phyloP scores from a whole-genome alignment of 352 stramenopile species.

The Phytophthora colocasiae region DNA sequence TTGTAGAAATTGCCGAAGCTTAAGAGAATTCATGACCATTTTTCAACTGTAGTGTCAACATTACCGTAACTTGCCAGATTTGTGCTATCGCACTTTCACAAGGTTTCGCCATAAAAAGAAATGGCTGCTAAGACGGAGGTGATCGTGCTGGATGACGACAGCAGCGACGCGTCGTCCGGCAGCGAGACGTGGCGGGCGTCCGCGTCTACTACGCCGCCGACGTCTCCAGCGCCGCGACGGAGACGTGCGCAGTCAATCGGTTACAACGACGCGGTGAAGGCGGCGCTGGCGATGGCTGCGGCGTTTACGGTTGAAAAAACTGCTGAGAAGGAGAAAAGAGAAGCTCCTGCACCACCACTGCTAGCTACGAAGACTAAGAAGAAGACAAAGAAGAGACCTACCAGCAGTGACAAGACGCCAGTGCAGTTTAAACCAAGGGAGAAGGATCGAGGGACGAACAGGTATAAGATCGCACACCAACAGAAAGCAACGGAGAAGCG shows the following conservation, averaged over 20 bases:
- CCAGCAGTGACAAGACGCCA: neutral
- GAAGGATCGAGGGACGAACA: slow-evolving; percentile 8
- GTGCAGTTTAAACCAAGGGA: neutral
- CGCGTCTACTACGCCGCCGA: slow-evolving; percentile 7
- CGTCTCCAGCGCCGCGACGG: slow-evolving; percentile 1
- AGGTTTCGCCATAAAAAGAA: slow-evolving; percentile 4
- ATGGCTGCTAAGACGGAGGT: slow-evolving; percentile 24
- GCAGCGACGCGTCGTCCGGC: slow-evolving; percentile 34
- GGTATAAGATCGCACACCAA: neutral
- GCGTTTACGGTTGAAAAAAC: slow-evolving; percentile 14
- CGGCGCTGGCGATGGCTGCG: slow-evolving; percentile 40
- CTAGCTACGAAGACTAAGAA: slow-evolving; percentile 21
- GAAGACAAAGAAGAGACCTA: neutral
- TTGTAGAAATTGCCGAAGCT: neutral
- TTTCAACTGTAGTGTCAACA: neutral
- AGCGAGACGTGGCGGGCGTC: slow-evolving; percentile 15
- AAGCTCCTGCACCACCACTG: slow-evolving; percentile 15
- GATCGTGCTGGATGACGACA: slow-evolving; percentile 44
- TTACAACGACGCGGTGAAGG: slow-evolving; percentile 38
- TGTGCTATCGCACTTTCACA: neutral
- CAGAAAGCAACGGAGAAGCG: neutral
- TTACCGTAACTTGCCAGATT: slow-evolving; percentile 1
- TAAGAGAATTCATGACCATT: neutral
- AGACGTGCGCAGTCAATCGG: slow-evolving; percentile 19
- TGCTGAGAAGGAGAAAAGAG: slow-evolving; percentile 15